phyloP scores from a whole-genome alignment of 2,329 filamentous ascomycete species.

The Trichoderma koningii region DNA sequence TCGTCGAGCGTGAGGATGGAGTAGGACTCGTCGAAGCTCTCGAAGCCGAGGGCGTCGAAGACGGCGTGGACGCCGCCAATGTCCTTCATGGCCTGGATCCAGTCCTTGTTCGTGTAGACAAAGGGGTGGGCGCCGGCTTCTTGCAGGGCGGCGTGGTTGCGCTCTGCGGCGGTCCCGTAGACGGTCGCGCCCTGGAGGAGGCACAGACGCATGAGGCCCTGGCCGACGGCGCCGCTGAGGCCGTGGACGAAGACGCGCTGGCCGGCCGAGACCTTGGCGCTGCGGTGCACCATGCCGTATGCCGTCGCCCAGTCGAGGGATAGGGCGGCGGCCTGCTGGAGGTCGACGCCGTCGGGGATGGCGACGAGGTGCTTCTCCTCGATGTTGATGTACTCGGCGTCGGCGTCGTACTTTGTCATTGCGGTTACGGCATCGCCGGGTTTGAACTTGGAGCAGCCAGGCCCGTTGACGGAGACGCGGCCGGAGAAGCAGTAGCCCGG shows the following conservation, averaged over 20 bases:
- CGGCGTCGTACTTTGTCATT: conserved; percentile 45
- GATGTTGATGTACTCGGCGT: conserved; percentile 50
- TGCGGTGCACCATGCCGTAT: conserved; percentile 42
- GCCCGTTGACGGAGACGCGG: conserved; percentile 43
- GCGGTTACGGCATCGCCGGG: conserved; percentile 41
- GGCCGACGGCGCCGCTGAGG: conserved; percentile 53
- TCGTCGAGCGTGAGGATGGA: conserved; percentile 42
- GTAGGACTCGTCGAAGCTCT: conserved; percentile 54
- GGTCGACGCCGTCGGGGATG: conserved; percentile 46
- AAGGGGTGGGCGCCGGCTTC: conserved; percentile 47
- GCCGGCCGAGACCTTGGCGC: conserved; percentile 45
- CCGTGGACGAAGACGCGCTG: conserved; percentile 55
- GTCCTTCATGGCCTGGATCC: conserved; percentile 49
- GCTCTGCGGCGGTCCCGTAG: conserved; percentile 51
- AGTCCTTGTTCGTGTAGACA: conserved; percentile 51
- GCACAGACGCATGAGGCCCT: conserved; percentile 46
- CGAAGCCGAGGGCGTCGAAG: conserved; percentile 53
- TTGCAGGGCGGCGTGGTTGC: conserved; percentile 47
- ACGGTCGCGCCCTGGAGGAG: conserved; percentile 48
- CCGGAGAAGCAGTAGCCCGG: conserved; percentile 54
- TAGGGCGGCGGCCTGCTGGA: conserved; percentile 45
- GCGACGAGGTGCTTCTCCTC: conserved; percentile 49
- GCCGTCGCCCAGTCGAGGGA: conserved; percentile 51
- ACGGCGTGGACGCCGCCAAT: conserved; percentile 51
- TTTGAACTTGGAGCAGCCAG: conserved; percentile 36